These are phyloP conservation scores for Eimeria acervulina DNA, from an alignment of 169 alveolate species.

Conservation along the genomic window DNA sequence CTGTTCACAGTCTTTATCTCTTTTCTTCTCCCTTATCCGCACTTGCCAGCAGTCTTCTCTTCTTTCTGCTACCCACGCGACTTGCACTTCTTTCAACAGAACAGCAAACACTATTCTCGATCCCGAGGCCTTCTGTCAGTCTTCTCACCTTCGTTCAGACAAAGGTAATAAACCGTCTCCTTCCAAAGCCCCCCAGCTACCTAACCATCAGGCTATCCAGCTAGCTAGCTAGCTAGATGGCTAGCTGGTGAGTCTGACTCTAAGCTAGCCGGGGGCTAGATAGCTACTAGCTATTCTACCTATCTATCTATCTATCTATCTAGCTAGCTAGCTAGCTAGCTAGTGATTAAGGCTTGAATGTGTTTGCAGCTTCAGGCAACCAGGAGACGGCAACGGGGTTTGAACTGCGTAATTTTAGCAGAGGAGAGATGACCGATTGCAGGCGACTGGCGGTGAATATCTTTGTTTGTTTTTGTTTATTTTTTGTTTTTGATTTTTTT, in stretches of 20 bases:
- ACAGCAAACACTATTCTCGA: conserved; percentile 39
- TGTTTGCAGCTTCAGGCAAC: too few species aligned
- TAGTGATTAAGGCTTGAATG: too few species aligned
- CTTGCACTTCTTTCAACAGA: conserved; percentile 56
- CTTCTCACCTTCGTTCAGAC: conserved; percentile 58
- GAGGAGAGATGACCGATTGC: conserved; percentile 67
- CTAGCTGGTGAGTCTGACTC: too few species aligned
- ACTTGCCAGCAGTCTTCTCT: conserved; percentile 50
- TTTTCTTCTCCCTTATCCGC: conserved; percentile 45
- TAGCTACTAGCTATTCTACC: not conserved
- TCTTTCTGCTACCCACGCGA: conserved; percentile 59
- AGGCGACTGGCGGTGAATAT: conserved; percentile 74
- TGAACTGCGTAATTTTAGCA: conserved; percentile 45
- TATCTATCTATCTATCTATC: not conserved
- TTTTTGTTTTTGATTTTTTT: not conserved
- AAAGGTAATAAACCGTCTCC: conserved; percentile 38
- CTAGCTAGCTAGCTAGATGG: too few species aligned
- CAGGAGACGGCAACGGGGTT: conserved; percentile 5
- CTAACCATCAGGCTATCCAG: too few species aligned
- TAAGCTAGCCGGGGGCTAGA: too few species aligned
- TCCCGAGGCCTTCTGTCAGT: conserved; percentile 70
- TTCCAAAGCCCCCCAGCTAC: too few species aligned
- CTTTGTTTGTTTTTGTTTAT: too few species aligned
- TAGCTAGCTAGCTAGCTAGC: not conserved
- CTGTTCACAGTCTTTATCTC: conserved; percentile 7